phyloP scores from a whole-genome alignment of 441 rosid species.

The Corymbia citriodora region DNA sequence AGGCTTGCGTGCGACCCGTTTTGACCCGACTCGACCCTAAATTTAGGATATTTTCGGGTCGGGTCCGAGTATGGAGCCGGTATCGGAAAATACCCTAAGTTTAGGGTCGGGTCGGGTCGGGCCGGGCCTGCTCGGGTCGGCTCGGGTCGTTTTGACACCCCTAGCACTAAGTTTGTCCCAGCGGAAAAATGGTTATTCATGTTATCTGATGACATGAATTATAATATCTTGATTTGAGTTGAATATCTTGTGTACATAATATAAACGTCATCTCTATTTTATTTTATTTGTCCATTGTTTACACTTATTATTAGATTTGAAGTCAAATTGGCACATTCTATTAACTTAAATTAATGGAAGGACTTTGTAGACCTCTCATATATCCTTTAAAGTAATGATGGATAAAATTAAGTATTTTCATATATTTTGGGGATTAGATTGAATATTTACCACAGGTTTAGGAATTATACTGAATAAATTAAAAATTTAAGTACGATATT shows the following conservation, averaged over 20 bases:
- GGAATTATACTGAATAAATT: not conserved
- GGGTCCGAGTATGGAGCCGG: too few relatives aligned
- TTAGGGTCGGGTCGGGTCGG: too few relatives aligned
- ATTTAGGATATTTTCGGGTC: too few relatives aligned
- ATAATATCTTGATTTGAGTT: not conserved
- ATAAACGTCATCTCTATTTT: not conserved
- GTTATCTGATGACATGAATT: not conserved
- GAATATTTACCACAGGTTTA: not conserved
- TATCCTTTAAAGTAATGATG: not conserved
- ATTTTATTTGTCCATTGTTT: not conserved
- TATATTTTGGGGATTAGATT: not conserved
- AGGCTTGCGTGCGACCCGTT: too few relatives aligned
- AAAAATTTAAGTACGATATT: not conserved
- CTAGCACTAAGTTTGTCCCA: not conserved
- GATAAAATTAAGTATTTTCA: not conserved
- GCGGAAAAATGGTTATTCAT: not conserved
- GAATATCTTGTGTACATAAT: not conserved
- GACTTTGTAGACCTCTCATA: not conserved
- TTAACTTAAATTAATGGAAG: not conserved
- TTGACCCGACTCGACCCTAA: too few relatives aligned
- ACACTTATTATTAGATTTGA: not conserved
- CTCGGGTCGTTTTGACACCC: too few relatives aligned
- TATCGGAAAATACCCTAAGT: too few relatives aligned
- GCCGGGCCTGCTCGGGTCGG: too few relatives aligned
- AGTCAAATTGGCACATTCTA: not conserved